phyloP scores from a whole-genome alignment of 2,329 filamentous ascomycete genomes.

The Alternaria brassicicola region DNA sequence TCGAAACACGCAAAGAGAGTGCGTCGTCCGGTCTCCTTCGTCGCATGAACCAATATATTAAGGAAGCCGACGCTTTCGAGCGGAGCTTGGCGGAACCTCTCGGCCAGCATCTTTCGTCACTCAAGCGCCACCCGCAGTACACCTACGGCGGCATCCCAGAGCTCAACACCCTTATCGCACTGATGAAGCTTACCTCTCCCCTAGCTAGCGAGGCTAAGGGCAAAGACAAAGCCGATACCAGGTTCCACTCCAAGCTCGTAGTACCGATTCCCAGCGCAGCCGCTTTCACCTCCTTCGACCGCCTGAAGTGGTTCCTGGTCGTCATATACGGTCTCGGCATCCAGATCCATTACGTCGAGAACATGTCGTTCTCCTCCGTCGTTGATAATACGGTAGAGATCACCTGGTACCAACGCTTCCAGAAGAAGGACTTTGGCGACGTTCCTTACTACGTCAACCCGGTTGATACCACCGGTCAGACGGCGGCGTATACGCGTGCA shows the following conservation, averaged over 20 bases:
- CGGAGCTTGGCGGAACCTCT: background rate
- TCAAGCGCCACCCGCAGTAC: constrained; percentile 4
- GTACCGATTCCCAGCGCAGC: constrained; percentile 16
- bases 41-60: constrained; percentile 16
- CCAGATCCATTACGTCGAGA: constrained; percentile 18
- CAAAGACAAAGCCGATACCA: background rate
- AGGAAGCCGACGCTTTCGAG: constrained; percentile 17
- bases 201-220: background rate
- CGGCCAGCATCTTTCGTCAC: background rate
- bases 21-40: constrained; percentile 6
- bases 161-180: constrained; percentile 15
- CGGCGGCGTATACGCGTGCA: background rate
- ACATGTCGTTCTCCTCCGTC: background rate
- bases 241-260: constrained; percentile 16
- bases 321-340: constrained; percentile 25
- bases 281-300: constrained; percentile 13
- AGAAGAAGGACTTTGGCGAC: constrained; percentile 23
- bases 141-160: constrained; percentile 10
- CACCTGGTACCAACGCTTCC: constrained; percentile 26
- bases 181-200: constrained; percentile 20
- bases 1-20: constrained; percentile 6
- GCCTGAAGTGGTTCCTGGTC: constrained; percentile 20
- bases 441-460: background rate
- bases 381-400: background rate
- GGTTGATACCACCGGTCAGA: background rate